Percentiles rank a stretch among this genome's conserved stretches.
Evolutionary conservation across 176 grass and related monocot genomes (phyloP).

Genomic region (Canna indica): DNA sequence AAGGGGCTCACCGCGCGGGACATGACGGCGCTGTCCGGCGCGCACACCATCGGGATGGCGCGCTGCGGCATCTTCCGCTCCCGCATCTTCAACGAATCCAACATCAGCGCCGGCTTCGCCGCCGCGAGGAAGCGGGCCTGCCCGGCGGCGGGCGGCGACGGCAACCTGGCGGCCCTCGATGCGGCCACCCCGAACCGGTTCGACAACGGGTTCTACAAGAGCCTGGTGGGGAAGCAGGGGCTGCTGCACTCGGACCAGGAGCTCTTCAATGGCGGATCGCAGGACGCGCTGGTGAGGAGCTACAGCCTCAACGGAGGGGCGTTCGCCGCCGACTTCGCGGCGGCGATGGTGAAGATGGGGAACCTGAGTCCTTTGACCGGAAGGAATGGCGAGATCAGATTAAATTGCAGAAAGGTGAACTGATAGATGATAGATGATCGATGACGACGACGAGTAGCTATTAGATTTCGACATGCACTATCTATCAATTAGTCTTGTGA

Average conservation of each 20-base stretch:
- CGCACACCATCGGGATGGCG: not conserved
- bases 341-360: constrained; percentile 9
- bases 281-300: not conserved
- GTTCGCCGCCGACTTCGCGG: not conserved
- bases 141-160: constrained; percentile 3
- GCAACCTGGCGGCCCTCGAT: not conserved
- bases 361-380: constrained; percentile 3
- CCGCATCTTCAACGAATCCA: not conserved
- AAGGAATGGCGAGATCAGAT: not conserved
- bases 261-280: constrained; percentile 8
- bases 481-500: not conserved
- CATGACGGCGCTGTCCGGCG: constrained; percentile 10
- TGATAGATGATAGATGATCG: not conserved
- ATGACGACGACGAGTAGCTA: not conserved
- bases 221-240: not conserved
- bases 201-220: constrained; percentile 7
- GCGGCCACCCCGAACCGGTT: not conserved
- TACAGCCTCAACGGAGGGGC: not conserved
- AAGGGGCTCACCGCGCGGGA: constrained; percentile 5
- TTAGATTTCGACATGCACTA: not conserved
- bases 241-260: constrained; percentile 5
- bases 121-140: not conserved
- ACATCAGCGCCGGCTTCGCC: not conserved
- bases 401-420: not conserved
- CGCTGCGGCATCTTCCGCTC: constrained; percentile 1